A percentile compares a stretch with the other conserved stretches of the same genome.
Evolutionary conservation across 345 rosid genomes (phyloP).

Genomic region (Boechera stricta): DNA sequence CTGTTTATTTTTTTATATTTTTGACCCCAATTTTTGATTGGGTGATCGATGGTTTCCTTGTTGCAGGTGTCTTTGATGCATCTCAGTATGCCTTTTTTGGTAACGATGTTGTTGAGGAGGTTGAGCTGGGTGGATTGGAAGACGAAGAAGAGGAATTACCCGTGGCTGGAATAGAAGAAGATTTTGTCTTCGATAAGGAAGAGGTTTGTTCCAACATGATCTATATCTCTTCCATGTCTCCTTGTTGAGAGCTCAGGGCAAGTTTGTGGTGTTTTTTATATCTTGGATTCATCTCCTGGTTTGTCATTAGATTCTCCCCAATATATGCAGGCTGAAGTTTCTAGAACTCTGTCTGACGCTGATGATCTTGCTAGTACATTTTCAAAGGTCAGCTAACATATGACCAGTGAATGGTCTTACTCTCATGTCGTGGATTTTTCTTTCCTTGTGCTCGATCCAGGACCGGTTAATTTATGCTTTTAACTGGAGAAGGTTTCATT

Average conservation of each 20-base stretch:
- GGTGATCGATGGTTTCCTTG: slow-evolving; percentile 8
- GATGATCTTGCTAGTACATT: slow-evolving; percentile 84
- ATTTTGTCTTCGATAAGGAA: slow-evolving; percentile 61
- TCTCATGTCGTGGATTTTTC: neutral
- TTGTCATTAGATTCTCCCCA: slow-evolving; percentile 14
- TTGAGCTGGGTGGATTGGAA: slow-evolving; percentile 92
- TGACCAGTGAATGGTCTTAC: neutral
- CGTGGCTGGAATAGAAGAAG: slow-evolving; percentile 58
- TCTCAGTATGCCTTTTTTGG: slow-evolving; percentile 97
- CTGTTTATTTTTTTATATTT: neutral
- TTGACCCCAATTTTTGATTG: neutral
- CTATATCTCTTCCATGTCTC: slow-evolving; percentile 9
- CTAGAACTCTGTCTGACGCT: slow-evolving; percentile 59
- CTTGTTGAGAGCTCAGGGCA: neutral
- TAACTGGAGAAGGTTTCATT: slow-evolving; percentile 1
- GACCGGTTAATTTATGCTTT: neutral
- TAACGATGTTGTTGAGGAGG: slow-evolving; percentile 79
- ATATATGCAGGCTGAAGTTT: slow-evolving; percentile 62
- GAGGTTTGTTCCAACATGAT: slow-evolving; percentile 54
- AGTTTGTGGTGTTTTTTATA: neutral
- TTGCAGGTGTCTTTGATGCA: slow-evolving; percentile 81
- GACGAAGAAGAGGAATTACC: slow-evolving; percentile 64
- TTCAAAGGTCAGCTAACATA: slow-evolving; percentile 68
- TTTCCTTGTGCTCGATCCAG: slow-evolving; percentile 2
- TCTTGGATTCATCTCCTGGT: slow-evolving; percentile 7